Evolutionary conservation across 257 asterid species (phyloP), one percentile per base, ranked within the genome.

Genomic region (Forsythia viridissima): DNA sequence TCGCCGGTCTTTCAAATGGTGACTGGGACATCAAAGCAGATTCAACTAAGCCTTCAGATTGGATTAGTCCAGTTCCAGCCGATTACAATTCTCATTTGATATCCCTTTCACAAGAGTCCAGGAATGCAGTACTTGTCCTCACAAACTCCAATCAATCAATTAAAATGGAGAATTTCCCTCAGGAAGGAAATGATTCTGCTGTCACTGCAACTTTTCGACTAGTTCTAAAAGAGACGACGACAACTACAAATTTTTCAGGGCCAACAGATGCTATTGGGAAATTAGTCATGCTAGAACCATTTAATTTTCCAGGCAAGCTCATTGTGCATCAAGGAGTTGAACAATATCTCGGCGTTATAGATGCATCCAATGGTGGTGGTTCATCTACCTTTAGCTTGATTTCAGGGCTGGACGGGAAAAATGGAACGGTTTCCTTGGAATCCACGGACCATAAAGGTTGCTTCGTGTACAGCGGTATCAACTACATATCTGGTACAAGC

Each of bases 21-120:
- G 97, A 91, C 66, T 95, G 97, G 97, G 86, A 88, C 81, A 79
- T 95, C 51, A 75, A 87, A 20, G 87, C 92, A 65, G 82, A 74
- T 8, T 78, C 90, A 37, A 68, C 84, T 4, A 36, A 84, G 40
- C 71, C 89, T 30, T 75, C 86, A n/a, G 91, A 92, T 73, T 89
- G 90, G 91, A 84, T 94, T 21, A 84, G 80, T 72, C 88, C 96
- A 2, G 65, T 92, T 68, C 92, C 92, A 74, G 66, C 83, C 1
- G 82, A 84, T 0, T 82, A 84, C 87, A 91, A 87, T 46, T 84
- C 91, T 30, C 81, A 83, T 4, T 63, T 95, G 52, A 80, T 92
- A 41, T 86, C 97, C 8, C 92, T 95, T 8, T 80, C 90, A 9
- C 99, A 95, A 85, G 81, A 83, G 75, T 80, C 92, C n/a, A 85